Base-by-base conservation (phyloP, 1,284 basidiomycete genomes). In the Golubevia sp. region DNA sequence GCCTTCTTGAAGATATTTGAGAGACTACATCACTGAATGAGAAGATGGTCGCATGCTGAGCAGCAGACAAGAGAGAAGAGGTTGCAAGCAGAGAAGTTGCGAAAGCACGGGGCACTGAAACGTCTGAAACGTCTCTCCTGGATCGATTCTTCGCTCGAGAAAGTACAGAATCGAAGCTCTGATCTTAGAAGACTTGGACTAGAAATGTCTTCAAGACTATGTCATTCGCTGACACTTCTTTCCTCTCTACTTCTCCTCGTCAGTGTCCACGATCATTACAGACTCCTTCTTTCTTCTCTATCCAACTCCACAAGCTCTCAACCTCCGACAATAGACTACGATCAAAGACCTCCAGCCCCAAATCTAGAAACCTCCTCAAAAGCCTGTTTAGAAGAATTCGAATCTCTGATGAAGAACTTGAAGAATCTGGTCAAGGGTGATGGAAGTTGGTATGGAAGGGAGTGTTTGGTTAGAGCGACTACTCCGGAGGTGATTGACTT, bases 221-320 rank as follows among this genome's bases (percentile, higher is more conserved):
- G n/a, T n/a, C n/a, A n/a, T n/a, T n/a, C n/a, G n/a, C n/a, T n/a
- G n/a, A n/a, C n/a, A n/a, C n/a, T n/a, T n/a, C n/a, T n/a, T n/a
- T 5, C 11, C 30, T 34, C 49, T 8, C 20, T 23, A 34, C 34
- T 1, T 26, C n/a, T 30, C 4, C 1, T 49, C 13, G 27, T 3
- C 54, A 66, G 64, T 26, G 73, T 75, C 11, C 65, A 74, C 38
- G 74, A 77, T 48, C 74, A 77, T 34, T 63, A 71, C 25, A 62
- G 74, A 2, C 72, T 77, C 57, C 59, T 77, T 11, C 50, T 69
- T 7, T 25, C 38, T 3, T 58, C 58, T 15, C 59, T 68, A 26
- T 34, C 30, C 4, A 34, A 3, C 30, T 34, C 30, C 4, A 5
- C 30, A 34, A 34, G 5, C 53, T 55, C 20, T 6, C 26, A 54